Evolutionary conservation across 305 asterid genomes (phyloP).

Genomic region (Fraxinus velutina): DNA sequence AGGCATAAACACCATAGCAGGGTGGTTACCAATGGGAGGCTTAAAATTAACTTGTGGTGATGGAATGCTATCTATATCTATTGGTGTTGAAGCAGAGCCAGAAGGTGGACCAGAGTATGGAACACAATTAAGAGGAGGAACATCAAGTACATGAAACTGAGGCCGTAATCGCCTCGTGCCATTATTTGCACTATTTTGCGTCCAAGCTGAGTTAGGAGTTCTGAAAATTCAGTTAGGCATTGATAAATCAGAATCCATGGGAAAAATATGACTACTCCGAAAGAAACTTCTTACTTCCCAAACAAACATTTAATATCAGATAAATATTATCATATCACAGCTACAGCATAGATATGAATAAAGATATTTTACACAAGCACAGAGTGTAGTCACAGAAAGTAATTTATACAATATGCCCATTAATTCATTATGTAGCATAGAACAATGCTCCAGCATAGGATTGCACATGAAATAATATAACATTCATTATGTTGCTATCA

Average conservation of each 20-base stretch:
- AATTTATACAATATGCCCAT: not conserved
- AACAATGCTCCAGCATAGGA: not conserved
- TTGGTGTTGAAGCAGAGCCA: slow-evolving; percentile 10
- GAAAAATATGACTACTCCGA: not conserved
- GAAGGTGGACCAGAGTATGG: slow-evolving; percentile 20
- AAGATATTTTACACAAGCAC: not conserved
- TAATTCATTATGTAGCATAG: not conserved
- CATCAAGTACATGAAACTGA: slow-evolving; percentile 24
- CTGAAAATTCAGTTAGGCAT: not conserved
- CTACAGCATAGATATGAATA: not conserved
- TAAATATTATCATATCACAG: not conserved
- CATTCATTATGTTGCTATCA: not conserved
- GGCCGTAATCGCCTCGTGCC: slow-evolving; percentile 23
- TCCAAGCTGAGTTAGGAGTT: slow-evolving; percentile 14
- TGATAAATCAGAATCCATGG: slow-evolving; percentile 5
- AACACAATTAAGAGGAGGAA: slow-evolving; percentile 30
- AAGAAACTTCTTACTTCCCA: not conserved
- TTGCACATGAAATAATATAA: not conserved
- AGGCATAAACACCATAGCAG: slow-evolving; percentile 41
- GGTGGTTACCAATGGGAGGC: slow-evolving; percentile 22
- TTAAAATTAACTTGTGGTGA: slow-evolving; percentile 1
- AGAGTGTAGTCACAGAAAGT: not conserved
- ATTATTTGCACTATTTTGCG: slow-evolving; percentile 17
- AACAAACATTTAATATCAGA: not conserved
- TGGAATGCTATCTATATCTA: not conserved